Evolutionary conservation across 768 basidiomycete species (phyloP).

Genomic region (Boletus sp.): DNA sequence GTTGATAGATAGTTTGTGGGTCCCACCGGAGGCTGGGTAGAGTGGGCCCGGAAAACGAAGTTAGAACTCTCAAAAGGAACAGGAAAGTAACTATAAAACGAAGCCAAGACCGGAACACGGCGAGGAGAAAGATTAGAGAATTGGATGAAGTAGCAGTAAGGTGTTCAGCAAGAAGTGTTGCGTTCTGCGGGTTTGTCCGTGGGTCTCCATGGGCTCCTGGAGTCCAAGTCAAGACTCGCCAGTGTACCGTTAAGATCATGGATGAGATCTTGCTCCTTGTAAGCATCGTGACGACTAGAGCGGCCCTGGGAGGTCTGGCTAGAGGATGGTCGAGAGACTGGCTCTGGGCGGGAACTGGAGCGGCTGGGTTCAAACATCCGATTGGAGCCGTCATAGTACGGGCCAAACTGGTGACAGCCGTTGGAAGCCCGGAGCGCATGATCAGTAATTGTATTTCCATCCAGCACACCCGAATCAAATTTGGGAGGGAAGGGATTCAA

Average conservation of each 20-base stretch:
- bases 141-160: conserved; percentile 3
- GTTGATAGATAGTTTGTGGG: conserved; percentile 28
- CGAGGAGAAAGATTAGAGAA: conserved; percentile 11
- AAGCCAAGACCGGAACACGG: conserved; percentile 16
- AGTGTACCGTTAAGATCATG: conserved; percentile 75
- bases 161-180: conserved; percentile 20
- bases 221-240: conserved; percentile 69
- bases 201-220: conserved; percentile 35
- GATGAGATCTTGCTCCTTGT: conserved; percentile 50
- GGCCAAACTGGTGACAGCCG: conserved; percentile 43
- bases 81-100: conserved; percentile 22
- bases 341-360: conserved; percentile 43
- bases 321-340: conserved; percentile 55
- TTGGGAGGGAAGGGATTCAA: conserved; percentile 52
- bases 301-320: conserved; percentile 37
- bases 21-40: conserved; percentile 17
- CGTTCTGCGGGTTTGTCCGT: conserved; percentile 21
- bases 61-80: conserved; percentile 13
- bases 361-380: conserved; percentile 40
- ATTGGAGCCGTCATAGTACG: conserved; percentile 44
- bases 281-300: conserved; percentile 21
- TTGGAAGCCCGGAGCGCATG: conserved; percentile 44
- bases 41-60: conserved; percentile 18
- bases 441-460: conserved; percentile 36
- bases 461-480: conserved; percentile 39